Evolutionary conservation across 1,284 basidiomycete genomes (phyloP).

Genomic region (Meira miltonrushii): DNA sequence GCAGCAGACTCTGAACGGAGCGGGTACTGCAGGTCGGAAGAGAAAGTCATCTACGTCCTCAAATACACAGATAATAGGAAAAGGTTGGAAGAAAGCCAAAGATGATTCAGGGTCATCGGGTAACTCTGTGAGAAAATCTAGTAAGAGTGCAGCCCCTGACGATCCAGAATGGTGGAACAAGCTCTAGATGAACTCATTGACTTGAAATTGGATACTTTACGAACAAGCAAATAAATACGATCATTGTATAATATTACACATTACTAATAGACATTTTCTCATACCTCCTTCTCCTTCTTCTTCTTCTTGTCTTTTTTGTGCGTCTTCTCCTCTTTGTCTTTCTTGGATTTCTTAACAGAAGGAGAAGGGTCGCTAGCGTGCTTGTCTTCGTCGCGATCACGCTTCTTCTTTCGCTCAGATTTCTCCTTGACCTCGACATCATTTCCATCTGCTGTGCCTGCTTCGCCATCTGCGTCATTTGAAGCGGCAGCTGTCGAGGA

Average conservation of each 20-base stretch:
- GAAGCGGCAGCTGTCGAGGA: neutral
- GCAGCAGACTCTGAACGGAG: constrained; percentile 58
- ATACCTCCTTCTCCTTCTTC: neutral
- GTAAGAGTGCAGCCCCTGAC: neutral
- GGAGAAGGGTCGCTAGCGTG: no score
- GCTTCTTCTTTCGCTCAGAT: no score
- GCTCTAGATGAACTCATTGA: neutral
- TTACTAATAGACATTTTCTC: neutral
- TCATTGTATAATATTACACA: neutral
- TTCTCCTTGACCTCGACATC: neutral
- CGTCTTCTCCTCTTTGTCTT: neutral
- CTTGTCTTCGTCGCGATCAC: no score
- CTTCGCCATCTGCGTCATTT: neutral
- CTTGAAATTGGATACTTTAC: neutral
- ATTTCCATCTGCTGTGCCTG: neutral
- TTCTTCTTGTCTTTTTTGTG: neutral
- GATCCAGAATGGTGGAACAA: constrained; percentile 10
- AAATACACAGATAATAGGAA: neutral
- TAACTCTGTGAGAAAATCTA: neutral
- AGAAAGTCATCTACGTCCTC: neutral
- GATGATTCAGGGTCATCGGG: neutral
- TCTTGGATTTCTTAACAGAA: no score
- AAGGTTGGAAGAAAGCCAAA: constrained; percentile 3
- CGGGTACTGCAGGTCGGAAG: neutral
- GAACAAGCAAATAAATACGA: neutral